Percentiles rank a stretch among this genome's conserved stretches.
These are phyloP conservation scores for Wickerhamiella dianesei DNA, from an alignment of 805 yeast species.

Conservation along the genomic window DNA sequence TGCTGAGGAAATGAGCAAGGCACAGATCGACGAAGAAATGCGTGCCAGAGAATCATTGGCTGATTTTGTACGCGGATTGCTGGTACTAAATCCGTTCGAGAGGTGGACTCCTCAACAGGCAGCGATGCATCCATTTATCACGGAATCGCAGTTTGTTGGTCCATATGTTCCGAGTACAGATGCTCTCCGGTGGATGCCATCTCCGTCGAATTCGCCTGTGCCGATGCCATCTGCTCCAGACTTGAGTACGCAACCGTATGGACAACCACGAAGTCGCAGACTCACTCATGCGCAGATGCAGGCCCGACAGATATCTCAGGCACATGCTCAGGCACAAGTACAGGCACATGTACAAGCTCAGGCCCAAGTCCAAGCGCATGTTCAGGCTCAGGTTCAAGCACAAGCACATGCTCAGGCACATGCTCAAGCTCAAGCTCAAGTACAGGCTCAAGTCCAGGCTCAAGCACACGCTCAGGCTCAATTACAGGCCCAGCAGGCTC, in stretches of 20 bases:
- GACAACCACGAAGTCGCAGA: conserved; percentile 4
- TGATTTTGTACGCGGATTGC: conserved; percentile 65
- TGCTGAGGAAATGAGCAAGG: conserved; percentile 23
- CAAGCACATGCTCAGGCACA: conserved; percentile 14
- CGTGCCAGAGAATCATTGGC: conserved; percentile 54
- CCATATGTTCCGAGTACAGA: conserved; percentile 18
- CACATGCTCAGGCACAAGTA: conserved; percentile 15
- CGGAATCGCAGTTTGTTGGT: conserved; percentile 41
- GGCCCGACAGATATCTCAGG: conserved; percentile 11
- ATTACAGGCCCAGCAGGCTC: conserved; percentile 15
- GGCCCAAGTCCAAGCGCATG: conserved; percentile 12
- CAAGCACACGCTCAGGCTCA: conserved; percentile 11
- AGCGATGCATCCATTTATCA: conserved; percentile 75
- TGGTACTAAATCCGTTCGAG: conserved; percentile 80
- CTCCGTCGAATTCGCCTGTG: conserved; percentile 6
- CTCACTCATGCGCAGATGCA: conserved; percentile 8
- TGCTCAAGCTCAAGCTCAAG: conserved; percentile 12
- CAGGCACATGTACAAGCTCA: conserved; percentile 14
- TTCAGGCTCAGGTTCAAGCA: conserved; percentile 16
- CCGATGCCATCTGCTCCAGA: conserved; percentile 8
- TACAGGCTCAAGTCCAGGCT: conserved; percentile 13
- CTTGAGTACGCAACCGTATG: conserved; percentile 1
- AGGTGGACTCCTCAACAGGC: conserved; percentile 98
- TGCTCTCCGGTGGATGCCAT: conserved; percentile 7
- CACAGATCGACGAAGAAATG: conserved; percentile 53